Conservation (phyloP, 2,329 filamentous ascomycete species). For the Pseudovirgaria hyperparasitica region DNA sequence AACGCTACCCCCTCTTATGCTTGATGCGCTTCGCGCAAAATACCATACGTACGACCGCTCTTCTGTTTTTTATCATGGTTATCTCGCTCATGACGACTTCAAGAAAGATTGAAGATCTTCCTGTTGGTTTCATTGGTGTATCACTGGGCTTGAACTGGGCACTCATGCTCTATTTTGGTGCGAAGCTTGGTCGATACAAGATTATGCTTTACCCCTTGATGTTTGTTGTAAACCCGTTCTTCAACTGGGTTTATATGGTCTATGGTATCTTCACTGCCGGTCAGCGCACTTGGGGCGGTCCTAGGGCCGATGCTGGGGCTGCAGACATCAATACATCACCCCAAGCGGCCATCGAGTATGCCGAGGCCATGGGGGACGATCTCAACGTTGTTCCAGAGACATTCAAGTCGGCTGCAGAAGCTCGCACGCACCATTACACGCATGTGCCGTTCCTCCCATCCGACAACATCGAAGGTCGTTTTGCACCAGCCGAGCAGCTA, state of each 20-base stretch:
- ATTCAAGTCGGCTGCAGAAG: slow-evolving; percentile 49
- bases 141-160: slow-evolving; percentile 88
- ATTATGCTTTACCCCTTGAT: slow-evolving; percentile 91
- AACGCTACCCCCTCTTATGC: slow-evolving; percentile 74
- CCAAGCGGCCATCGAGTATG: slow-evolving; percentile 71
- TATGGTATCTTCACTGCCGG: slow-evolving; percentile 93
- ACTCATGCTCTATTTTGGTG: slow-evolving; percentile 91
- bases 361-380: slow-evolving; percentile 69
- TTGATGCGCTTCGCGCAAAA: slow-evolving; percentile 89
- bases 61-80: slow-evolving; percentile 89
- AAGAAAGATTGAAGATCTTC: slow-evolving; percentile 64
- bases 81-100: slow-evolving; percentile 76
- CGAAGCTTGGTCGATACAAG: slow-evolving; percentile 78
- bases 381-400: slow-evolving; percentile 82
- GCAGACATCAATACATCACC: slow-evolving; percentile 66
- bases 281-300: slow-evolving; percentile 90
- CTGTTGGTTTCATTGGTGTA: slow-evolving; percentile 85
- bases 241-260: slow-evolving; percentile 98
- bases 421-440: slow-evolving; percentile 29
- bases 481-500: slow-evolving; percentile 57
- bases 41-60: slow-evolving; percentile 84
- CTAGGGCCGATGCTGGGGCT: slow-evolving; percentile 73
- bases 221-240: slow-evolving; percentile 90
- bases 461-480: slow-evolving; percentile 63
- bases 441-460: slow-evolving; percentile 58